Conservation (phyloP, 2,329 filamentous ascomycete genomes). For the Microthyrium microscopicum region DNA sequence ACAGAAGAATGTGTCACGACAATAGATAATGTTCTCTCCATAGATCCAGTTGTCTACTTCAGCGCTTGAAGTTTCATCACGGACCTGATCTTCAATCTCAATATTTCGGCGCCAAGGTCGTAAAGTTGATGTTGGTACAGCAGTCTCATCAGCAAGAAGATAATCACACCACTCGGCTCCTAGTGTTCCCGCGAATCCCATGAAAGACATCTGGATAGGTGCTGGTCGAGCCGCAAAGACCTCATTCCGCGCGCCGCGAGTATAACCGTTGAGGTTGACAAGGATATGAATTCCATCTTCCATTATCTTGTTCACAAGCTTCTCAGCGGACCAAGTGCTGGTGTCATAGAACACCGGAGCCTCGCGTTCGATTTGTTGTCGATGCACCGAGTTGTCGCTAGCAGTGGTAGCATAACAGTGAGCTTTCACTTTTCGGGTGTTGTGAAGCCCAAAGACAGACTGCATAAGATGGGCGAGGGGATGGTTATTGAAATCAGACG, state of each 20-base stretch:
- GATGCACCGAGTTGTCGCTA: slow-evolving; percentile 77
- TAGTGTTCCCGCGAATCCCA: slow-evolving; percentile 93
- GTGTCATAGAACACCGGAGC: slow-evolving; percentile 83
- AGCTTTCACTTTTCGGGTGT: slow-evolving; percentile 56
- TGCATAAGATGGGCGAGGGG: slow-evolving; percentile 96
- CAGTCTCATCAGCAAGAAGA: slow-evolving; percentile 74
- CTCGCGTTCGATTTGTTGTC: slow-evolving; percentile 83
- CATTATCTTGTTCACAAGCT: slow-evolving; percentile 71
- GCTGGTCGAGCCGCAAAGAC: slow-evolving; percentile 89
- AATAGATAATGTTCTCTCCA: slow-evolving; percentile 91
- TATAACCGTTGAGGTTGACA: slow-evolving; percentile 96
- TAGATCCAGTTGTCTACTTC: slow-evolving; percentile 78
- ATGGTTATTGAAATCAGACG: slow-evolving; percentile 98
- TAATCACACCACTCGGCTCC: slow-evolving; percentile 99
- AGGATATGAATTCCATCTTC: slow-evolving; percentile 83
- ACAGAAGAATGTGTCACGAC: slow-evolving; percentile 90
- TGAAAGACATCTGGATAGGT: slow-evolving; percentile 98
- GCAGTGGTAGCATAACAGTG: slow-evolving; percentile 92
- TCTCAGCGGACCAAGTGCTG: slow-evolving; percentile 71
- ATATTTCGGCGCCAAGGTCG: slow-evolving; percentile 64
- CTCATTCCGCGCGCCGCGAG: slow-evolving; percentile 88
- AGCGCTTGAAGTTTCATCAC: slow-evolving; percentile 49
- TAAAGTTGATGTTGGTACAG: slow-evolving; percentile 67
- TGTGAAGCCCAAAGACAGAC: slow-evolving; percentile 87
- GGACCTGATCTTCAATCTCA: slow-evolving; percentile 49